Base-by-base conservation (phyloP, 2,329 filamentous ascomycete species). In the Xylariaceae sp. region DNA sequence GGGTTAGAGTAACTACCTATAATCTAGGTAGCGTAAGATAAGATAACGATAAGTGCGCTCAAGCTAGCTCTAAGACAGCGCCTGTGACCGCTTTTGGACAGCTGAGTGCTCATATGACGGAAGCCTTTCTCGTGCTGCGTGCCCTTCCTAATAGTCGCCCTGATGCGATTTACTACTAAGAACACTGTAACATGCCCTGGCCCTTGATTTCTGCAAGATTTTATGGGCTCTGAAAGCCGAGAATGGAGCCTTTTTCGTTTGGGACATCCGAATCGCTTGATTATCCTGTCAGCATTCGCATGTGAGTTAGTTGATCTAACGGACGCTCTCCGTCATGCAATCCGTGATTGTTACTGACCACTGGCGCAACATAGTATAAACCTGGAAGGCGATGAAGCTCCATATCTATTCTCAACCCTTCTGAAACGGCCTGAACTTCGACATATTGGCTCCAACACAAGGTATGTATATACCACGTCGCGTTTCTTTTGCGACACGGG, bases 161-260 rank as follows among this genome's bases (percentile, higher is more conserved):
- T n/a, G 23, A 16, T 30, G 16, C 13, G n/a, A 20, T 5, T 33
- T 16, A 7, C 15, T 15, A 10, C 7, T 35, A 45, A n/a, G 6
- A 26, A 15, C n/a, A 18, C 20, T 23, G 32, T 30, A 49, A 40
- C 9, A 50, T 53, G 48, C 23, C 36, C 51, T 36, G 16, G 26
- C 11, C 24, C 9, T 13, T 15, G 20, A 26, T 8, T 24, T 11
- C 6, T 32, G 16, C 23, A 35, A 62, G 60, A 50, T 45, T 45
- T 48, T 10, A 30, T 10, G 24, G 16, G 27, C 30, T 26, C 54
- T 36, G 15, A 30, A 35, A 52, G 39, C 36, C 18, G 47, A 61
- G 39, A 36, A 97, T 97, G 91, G 94, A 99, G 75, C 88, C 92
- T 46, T 97, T 96, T 74, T 96, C 92, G 24, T 97, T 97, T 77